These are phyloP conservation scores for Globisporangium polare DNA, from an alignment of 352 stramenopile genomes.

Conservation along the genomic window DNA sequence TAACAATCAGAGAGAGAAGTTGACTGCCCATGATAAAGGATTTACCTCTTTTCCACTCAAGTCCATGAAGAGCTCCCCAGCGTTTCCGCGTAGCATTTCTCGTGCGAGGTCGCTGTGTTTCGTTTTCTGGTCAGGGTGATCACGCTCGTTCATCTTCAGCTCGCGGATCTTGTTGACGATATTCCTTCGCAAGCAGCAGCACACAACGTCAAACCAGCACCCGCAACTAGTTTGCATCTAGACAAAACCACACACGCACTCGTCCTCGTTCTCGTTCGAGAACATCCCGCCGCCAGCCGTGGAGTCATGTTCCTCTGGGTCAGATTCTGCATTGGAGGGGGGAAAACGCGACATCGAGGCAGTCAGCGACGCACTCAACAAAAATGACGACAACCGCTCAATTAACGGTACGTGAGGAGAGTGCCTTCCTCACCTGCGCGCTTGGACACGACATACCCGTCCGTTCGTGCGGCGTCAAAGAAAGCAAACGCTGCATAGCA, in stretches of 20 bases:
- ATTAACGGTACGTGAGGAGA: background rate
- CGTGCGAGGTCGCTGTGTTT: background rate
- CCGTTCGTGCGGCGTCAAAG: slow-evolving; percentile 34
- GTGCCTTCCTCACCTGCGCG: background rate
- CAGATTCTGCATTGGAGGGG: background rate
- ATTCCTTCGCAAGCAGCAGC: background rate
- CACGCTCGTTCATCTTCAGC: background rate
- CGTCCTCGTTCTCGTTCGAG: slow-evolving; percentile 23
- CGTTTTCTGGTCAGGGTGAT: background rate
- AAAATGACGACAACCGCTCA: background rate
- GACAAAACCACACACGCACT: slow-evolving; percentile 16
- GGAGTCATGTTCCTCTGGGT: background rate
- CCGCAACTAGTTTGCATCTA: background rate
- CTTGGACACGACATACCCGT: slow-evolving; percentile 20
- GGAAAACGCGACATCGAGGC: background rate
- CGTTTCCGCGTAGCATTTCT: background rate
- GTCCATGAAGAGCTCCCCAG: slow-evolving; percentile 5
- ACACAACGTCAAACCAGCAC: background rate
- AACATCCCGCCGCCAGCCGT: slow-evolving; percentile 19
- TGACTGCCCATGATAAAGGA: background rate
- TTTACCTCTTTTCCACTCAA: background rate
- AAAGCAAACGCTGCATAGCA: slow-evolving; percentile 27
- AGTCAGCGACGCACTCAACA: background rate
- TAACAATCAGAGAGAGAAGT: background rate
- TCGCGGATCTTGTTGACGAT: slow-evolving; percentile 4